phyloP scores from a whole-genome alignment of 2,329 filamentous ascomycete genomes.

The Cladosporium halotolerans region DNA sequence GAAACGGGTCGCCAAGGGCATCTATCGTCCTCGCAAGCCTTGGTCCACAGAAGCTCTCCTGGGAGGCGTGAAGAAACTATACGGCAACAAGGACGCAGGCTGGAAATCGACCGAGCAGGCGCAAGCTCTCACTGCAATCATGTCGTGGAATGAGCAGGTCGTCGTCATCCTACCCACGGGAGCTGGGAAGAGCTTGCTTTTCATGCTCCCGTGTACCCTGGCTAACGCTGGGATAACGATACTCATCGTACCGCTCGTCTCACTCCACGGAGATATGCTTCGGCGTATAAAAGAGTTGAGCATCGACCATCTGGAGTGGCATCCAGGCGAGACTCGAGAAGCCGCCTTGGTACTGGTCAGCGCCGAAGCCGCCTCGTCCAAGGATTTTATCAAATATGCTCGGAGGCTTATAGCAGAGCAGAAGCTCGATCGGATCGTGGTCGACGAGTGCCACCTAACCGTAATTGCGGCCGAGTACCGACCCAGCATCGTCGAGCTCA shows the following conservation, averaged over 20 bases:
- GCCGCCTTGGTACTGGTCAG: background rate
- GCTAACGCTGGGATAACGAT: slow-evolving; percentile 14
- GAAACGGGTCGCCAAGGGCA: slow-evolving; percentile 11
- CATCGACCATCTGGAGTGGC: background rate
- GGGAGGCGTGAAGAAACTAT: slow-evolving; percentile 1
- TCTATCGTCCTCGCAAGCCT: slow-evolving; percentile 12
- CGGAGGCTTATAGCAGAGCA: background rate
- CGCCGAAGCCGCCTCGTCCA: background rate
- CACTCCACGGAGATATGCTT: slow-evolving; percentile 13
- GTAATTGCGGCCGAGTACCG: background rate
- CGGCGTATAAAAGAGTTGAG: background rate
- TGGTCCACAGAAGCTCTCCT: slow-evolving; percentile 9
- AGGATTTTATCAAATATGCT: background rate
- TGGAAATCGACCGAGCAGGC: slow-evolving; percentile 15
- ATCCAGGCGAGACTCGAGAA: background rate
- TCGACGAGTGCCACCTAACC: background rate
- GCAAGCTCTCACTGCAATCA: slow-evolving; percentile 19
- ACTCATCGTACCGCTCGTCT: slow-evolving; percentile 23
- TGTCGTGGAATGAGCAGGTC: slow-evolving; percentile 15
- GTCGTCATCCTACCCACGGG: slow-evolving; percentile 20
- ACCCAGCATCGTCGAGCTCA: background rate
- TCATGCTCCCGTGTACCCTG: slow-evolving; percentile 20
- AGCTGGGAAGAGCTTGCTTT: slow-evolving; percentile 9
- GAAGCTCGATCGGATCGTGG: slow-evolving; percentile 1
- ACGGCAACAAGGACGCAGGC: background rate